These are phyloP conservation scores for Diplogelasinospora grovesii DNA, from an alignment of 495 filamentous ascomycete species.

Conservation along the genomic window DNA sequence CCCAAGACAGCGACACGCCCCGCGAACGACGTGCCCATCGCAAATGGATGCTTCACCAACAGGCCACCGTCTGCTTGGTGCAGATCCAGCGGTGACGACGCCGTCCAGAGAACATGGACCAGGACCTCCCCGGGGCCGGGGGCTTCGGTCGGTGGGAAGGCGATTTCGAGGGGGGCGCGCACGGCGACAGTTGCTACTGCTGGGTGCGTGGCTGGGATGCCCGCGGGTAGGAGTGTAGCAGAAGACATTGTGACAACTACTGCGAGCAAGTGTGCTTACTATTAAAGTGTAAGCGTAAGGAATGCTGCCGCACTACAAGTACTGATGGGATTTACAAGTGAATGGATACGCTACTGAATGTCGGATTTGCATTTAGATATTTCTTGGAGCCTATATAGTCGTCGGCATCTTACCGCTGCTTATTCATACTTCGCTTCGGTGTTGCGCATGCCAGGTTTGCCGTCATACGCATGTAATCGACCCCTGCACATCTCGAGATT, in stretches of 20 bases:
- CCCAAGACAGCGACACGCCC: slow-evolving; percentile 42
- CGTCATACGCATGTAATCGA: no score
- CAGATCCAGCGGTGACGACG: slow-evolving; percentile 48
- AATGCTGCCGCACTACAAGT: no score
- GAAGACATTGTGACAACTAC: slow-evolving; percentile 2
- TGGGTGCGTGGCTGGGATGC: slow-evolving; percentile 26
- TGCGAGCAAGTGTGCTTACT: no score
- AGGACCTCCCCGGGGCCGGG: slow-evolving; percentile 33
- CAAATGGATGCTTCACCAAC: slow-evolving; percentile 31
- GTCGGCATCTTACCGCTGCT: no score
- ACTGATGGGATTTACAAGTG: no score
- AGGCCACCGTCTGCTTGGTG: slow-evolving; percentile 49
- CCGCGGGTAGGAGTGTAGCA: slow-evolving; percentile 10
- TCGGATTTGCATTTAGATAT: no score
- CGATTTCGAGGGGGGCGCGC: slow-evolving; percentile 30
- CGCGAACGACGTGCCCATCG: slow-evolving; percentile 33
- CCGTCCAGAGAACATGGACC: slow-evolving; percentile 41
- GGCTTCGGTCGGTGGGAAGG: slow-evolving; percentile 28
- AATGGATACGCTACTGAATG: no score
- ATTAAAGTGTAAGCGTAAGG: no score
- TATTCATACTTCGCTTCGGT: no score
- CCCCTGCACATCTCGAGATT: no score
- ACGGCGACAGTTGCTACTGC: slow-evolving; percentile 32
- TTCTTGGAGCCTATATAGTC: no score
- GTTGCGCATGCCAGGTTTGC: no score